Percentiles rank a stretch among this genome's conserved stretches.
Evolutionary conservation across 73 alveolate species (phyloP).

Genomic region (Paramecium pentaurelia): DNA sequence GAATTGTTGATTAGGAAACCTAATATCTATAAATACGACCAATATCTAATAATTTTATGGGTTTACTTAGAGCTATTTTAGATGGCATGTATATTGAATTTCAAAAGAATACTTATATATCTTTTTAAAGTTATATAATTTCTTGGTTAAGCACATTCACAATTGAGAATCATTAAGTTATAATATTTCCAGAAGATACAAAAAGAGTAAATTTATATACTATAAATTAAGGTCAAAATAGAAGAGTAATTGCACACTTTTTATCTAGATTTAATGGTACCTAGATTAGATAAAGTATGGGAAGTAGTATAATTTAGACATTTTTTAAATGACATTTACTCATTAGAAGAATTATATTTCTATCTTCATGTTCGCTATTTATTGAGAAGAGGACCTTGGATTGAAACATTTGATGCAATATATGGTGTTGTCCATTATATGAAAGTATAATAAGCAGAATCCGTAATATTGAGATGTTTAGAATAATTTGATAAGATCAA

Average conservation of each 20-base stretch:
- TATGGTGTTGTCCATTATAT: conserved; percentile 37
- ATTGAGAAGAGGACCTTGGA: conserved; percentile 42
- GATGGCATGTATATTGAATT: conserved; percentile 41
- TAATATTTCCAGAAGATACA: not conserved
- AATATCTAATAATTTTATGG: conserved; percentile 16
- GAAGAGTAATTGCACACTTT: not conserved
- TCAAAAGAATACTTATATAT: not conserved
- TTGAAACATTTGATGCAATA: conserved; percentile 9
- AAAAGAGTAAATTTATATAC: not conserved
- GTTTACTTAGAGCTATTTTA: not conserved
- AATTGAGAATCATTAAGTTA: conserved; percentile 17
- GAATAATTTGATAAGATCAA: conserved; percentile 22
- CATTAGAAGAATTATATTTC: conserved; percentile 14
- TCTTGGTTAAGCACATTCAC: conserved; percentile 33
- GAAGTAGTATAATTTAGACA: conserved; percentile 33
- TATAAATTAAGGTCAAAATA: not conserved
- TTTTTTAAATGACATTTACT: conserved; percentile 14
- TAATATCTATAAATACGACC: not conserved
- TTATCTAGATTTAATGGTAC: conserved; percentile 23
- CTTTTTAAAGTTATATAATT: not conserved
- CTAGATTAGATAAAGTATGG: conserved; percentile 39
- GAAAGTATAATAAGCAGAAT: conserved; percentile 18
- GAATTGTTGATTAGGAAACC: conserved; percentile 1
- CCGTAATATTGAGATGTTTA: not conserved
- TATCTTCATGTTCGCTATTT: not conserved